Evolutionary conservation across 2,329 filamentous ascomycete genomes (phyloP).

Genomic region (Neofusicoccum laricinum): DNA sequence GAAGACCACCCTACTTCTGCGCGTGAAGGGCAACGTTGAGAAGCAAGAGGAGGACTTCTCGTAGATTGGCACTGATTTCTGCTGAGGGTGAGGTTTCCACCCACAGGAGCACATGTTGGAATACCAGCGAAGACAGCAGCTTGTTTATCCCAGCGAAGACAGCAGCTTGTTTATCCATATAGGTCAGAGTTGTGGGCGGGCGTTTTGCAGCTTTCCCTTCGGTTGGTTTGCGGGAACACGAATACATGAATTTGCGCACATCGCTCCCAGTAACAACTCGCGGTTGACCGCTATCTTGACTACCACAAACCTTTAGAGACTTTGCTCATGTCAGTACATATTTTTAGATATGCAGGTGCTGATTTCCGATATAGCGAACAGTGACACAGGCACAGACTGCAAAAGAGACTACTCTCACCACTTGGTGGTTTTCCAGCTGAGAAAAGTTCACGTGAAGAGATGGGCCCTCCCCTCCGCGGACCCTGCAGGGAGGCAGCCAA

Average conservation of each 20-base stretch:
- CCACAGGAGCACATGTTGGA: neutral
- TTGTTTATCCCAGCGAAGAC: constrained; percentile 7
- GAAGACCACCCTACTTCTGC: constrained; percentile 84
- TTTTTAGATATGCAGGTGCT: no score
- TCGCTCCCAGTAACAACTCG: neutral
- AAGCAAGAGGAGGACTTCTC: constrained; percentile 67
- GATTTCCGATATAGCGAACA: no score
- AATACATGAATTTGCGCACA: constrained; percentile 7
- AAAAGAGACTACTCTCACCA: no score
- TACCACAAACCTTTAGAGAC: no score
- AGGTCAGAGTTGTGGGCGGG: neutral
- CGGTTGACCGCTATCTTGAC: no score
- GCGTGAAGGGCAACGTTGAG: constrained; percentile 81
- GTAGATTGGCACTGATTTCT: constrained; percentile 31
- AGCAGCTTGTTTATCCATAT: constrained; percentile 1
- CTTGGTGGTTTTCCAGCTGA: no score
- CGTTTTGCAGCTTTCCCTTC: neutral
- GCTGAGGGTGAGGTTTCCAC: neutral
- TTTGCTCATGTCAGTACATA: no score
- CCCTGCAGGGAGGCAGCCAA: constrained; percentile 10
- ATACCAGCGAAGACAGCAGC: neutral
- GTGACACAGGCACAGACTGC: no score
- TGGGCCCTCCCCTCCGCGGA: neutral
- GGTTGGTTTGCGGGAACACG: neutral
- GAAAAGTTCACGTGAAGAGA: neutral